Conservation (phyloP, 768 basidiomycete genomes). For the Leucocoprinus leucothites region DNA sequence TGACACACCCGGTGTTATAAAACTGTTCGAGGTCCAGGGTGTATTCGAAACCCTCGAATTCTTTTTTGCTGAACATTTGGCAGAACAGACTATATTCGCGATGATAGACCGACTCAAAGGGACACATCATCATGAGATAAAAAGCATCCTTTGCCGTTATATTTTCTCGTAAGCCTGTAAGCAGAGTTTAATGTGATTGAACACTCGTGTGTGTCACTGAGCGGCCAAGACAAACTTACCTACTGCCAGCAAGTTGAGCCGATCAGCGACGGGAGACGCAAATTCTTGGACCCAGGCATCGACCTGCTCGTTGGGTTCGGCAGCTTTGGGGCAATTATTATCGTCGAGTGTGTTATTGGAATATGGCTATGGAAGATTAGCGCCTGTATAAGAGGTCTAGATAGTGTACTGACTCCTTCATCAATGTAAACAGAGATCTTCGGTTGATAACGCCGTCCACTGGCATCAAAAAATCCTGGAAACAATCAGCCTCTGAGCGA, state of each 20-base stretch:
- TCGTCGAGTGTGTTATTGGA: slow-evolving; percentile 67
- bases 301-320: slow-evolving; percentile 39
- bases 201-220: too few relatives aligned
- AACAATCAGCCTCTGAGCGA: background rate
- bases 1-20: slow-evolving; percentile 65
- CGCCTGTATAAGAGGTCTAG: background rate
- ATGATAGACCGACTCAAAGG: slow-evolving; percentile 68
- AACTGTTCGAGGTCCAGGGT: slow-evolving; percentile 72
- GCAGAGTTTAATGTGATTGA: too few relatives aligned
- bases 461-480: slow-evolving; percentile 60
- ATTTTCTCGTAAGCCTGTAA: slow-evolving; percentile 17
- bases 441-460: slow-evolving; percentile 41
- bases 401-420: slow-evolving; percentile 40
- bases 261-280: slow-evolving; percentile 49
- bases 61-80: slow-evolving; percentile 57
- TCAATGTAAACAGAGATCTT: slow-evolving; percentile 52
- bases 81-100: slow-evolving; percentile 64
- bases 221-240: slow-evolving; percentile 34
- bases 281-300: slow-evolving; percentile 55
- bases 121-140: slow-evolving; percentile 68
- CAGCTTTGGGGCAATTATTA: slow-evolving; percentile 58
- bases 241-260: slow-evolving; percentile 59
- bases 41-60: slow-evolving; percentile 70
- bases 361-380: background rate
- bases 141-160: slow-evolving; percentile 54